Base-by-base conservation (phyloP, 352 stramenopile genomes). In the Pythium brachiatum region DNA sequence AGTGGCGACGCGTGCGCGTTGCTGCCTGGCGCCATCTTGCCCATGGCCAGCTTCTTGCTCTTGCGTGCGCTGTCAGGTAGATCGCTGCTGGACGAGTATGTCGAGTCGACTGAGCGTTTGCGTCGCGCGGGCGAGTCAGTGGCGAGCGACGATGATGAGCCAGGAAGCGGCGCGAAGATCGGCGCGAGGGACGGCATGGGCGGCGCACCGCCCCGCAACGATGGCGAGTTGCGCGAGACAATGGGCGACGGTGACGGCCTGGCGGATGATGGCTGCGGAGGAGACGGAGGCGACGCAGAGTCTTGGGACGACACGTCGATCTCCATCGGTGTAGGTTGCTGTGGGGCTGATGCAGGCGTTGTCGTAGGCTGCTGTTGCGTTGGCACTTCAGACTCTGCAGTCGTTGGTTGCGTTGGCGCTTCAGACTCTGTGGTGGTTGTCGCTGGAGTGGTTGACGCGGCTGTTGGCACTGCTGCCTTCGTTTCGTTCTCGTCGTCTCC, bases 61-160 rank as follows among this genome's bases (percentile, higher is more conserved):
- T 51, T 27, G 27, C 41, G 54, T 18, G 58, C 26, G 29, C 36
- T 39, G n/a, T 26, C 41, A 12, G 46, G 20, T 26, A 38, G 31
- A 20, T 69, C 56, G 27, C 50, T 48, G 21, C 29, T 57, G n/a
- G 53, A 39, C 25, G 62, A 64, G 23, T 61, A 60, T 20, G 53
- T 69, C 47, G 54, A 61, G 50, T 69, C 55, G 7, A 69, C 31
- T 1, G 61, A 68, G 4, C 61, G 62, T 41, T 69, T 69, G 20
- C 62, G 55, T 20, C 41, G 41, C 21, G 55, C 20, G 4, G 38
- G 38, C 53, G 53, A 34, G n/a, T 60, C 39, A 13, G 34, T 44
- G 27, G 20, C 39, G 32, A 43, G 23, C n/a, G n/a, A 15, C 27
- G 52, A 48, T 1, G 43, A 25, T 26, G 58, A 59, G 11, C 31